These are phyloP conservation scores for Chytriomyces sp. DNA, from an alignment of 192 early-diverging fungal genomes.

Conservation along the genomic window DNA sequence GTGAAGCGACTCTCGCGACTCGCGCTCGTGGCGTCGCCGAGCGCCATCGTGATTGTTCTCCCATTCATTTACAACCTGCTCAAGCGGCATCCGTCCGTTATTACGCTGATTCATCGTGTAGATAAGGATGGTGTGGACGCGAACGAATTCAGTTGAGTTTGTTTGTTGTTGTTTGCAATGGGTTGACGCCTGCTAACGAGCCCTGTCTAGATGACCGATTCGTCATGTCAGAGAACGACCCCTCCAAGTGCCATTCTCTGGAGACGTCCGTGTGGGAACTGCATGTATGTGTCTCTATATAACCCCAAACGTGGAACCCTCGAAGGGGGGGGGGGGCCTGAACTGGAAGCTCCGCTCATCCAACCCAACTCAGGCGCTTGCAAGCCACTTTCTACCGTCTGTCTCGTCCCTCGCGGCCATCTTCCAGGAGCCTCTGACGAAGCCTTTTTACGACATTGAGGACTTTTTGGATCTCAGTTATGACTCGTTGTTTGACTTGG, in stretches of 20 bases:
- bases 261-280: slow-evolving; percentile 95
- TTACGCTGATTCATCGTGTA: slow-evolving; percentile 77
- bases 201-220: slow-evolving; percentile 51
- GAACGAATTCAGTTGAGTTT: background rate
- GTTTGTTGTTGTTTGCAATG: background rate
- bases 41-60: slow-evolving; percentile 81
- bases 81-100: slow-evolving; percentile 87
- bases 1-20: slow-evolving; percentile 89
- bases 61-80: slow-evolving; percentile 92
- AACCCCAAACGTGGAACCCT: background rate
- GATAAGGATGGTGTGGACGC: slow-evolving; percentile 9
- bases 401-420: slow-evolving; percentile 83
- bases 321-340: background rate
- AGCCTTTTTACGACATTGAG: slow-evolving; percentile 85
- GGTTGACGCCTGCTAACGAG: background rate
- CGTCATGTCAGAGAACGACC: slow-evolving; percentile 65
- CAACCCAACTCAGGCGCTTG: slow-evolving; percentile 73
- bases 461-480: slow-evolving; percentile 94
- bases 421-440: slow-evolving; percentile 86
- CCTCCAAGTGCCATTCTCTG: slow-evolving; percentile 75
- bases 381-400: slow-evolving; percentile 84
- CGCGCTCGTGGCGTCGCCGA: slow-evolving; percentile 80
- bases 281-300: background rate
- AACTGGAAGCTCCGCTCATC: too few relatives aligned
- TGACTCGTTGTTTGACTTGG: slow-evolving; percentile 31